Percentiles rank a stretch among this genome's conserved stretches.
Conservation (phyloP, 441 rosid species). For the Gossypium davidsonii region DNA sequence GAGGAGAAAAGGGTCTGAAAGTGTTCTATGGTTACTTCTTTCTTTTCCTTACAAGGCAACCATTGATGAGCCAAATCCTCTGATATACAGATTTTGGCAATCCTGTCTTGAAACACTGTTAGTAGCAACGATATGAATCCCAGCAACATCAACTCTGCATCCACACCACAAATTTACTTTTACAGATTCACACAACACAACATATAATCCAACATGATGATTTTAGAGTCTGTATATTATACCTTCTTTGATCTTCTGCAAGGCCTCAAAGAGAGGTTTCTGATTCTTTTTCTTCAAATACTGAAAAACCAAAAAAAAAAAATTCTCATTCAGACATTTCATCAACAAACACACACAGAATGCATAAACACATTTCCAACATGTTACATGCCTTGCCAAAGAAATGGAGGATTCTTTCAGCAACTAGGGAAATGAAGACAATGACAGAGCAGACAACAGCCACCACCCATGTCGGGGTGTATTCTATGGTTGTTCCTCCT, state of each 20-base stretch:
- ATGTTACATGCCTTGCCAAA: constrained; percentile 39
- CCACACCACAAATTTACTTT: not conserved
- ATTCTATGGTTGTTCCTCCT: constrained; percentile 41
- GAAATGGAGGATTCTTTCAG: constrained; percentile 40
- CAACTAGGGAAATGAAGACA: constrained; percentile 38
- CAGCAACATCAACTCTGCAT: constrained; percentile 53
- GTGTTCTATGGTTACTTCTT: constrained; percentile 26
- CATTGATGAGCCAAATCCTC: constrained; percentile 30
- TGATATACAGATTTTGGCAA: constrained; percentile 41
- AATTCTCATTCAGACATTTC: not conserved
- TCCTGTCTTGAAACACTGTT: constrained; percentile 37
- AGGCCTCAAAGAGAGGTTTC: constrained; percentile 51
- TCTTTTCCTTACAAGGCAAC: constrained; percentile 50
- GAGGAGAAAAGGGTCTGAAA: constrained; percentile 35
- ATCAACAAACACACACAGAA: not conserved
- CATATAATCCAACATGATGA: not conserved
- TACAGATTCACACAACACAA: not conserved
- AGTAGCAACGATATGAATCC: constrained; percentile 54
- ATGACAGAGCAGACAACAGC: constrained; percentile 49
- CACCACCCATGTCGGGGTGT: constrained; percentile 59
- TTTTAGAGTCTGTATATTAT: not conserved
- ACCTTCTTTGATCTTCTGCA: constrained; percentile 65
- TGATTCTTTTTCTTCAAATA: constrained; percentile 45
- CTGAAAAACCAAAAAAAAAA: constrained; percentile 17
- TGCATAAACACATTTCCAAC: not conserved